These are phyloP conservation scores for Calendula officinalis DNA, from an alignment of 129 eudicot genomes.

Conservation along the genomic window DNA sequence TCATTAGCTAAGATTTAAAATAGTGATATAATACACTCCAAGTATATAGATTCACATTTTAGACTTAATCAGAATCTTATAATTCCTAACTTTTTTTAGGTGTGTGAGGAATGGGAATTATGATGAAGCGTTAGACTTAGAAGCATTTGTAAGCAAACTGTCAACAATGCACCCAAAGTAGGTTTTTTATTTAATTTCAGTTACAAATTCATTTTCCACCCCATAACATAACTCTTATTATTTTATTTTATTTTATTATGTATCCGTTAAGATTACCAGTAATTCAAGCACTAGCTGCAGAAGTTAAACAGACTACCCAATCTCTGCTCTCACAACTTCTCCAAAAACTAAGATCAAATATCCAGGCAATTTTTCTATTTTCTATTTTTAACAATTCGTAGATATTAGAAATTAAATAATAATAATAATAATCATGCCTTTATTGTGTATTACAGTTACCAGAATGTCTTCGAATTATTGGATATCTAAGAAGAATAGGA, in stretches of 20 bases:
- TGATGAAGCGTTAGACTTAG: slow-evolving; percentile 97
- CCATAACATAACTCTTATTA: slow-evolving; percentile 3
- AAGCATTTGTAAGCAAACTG: slow-evolving; percentile 86
- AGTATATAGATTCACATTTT: slow-evolving; percentile 5
- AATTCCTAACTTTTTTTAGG: slow-evolving; percentile 35
- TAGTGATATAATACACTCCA: slow-evolving; percentile 16
- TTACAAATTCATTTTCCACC: slow-evolving; percentile 5
- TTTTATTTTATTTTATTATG: slow-evolving; percentile 6
- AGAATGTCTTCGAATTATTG: slow-evolving; percentile 97
- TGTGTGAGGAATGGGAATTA: slow-evolving; percentile 98
- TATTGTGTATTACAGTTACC: slow-evolving; percentile 58
- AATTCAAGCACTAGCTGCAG: slow-evolving; percentile 86
- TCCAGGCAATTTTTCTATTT: slow-evolving; percentile 54
- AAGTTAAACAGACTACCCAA: slow-evolving; percentile 84
- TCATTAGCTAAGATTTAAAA: slow-evolving; percentile 21
- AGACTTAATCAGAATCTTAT: neutral
- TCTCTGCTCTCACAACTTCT: slow-evolving; percentile 96
- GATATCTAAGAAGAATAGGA: slow-evolving; percentile 94
- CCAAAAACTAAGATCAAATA: slow-evolving; percentile 89
- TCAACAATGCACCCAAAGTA: slow-evolving; percentile 98
- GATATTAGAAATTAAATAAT: slow-evolving; percentile 5
- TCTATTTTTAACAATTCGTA: neutral
- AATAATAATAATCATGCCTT: slow-evolving; percentile 4
- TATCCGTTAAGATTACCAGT: slow-evolving; percentile 57
- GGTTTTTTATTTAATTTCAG: slow-evolving; percentile 23